Percentiles rank a stretch among this genome's conserved stretches.
phyloP scores from a whole-genome alignment of 306 rosid species.

The Luffa aegyptiaca region DNA sequence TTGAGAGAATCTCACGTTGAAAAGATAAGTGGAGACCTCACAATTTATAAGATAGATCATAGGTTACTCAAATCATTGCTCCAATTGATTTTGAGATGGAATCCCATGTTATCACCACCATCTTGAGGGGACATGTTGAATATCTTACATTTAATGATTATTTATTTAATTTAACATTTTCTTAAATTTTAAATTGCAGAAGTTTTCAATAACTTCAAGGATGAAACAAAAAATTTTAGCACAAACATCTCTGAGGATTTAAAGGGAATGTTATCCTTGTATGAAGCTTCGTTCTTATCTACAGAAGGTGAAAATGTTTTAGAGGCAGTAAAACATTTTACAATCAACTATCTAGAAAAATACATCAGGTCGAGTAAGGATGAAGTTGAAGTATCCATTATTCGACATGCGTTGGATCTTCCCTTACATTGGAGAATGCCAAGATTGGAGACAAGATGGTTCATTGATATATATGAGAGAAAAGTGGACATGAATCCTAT shows the following conservation, averaged over 20 bases:
- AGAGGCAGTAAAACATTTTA: slow-evolving; percentile 10
- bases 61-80: no score
- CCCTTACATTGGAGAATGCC: slow-evolving; percentile 16
- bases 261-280: slow-evolving; percentile 9
- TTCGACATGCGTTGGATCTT: slow-evolving; percentile 13
- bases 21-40: no score
- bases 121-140: no score
- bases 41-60: no score
- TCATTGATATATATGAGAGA: slow-evolving; percentile 12
- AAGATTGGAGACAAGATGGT: slow-evolving; percentile 13
- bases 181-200: not conserved
- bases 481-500: not conserved
- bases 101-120: no score
- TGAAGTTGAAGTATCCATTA: not conserved
- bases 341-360: not conserved
- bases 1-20: no score
- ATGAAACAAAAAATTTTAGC: not conserved
- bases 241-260: not conserved
- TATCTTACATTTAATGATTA: no score
- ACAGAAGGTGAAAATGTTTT: not conserved
- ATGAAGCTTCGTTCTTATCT: slow-evolving; percentile 13
- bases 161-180: no score
- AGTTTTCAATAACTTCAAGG: slow-evolving; percentile 2
- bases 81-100: no score
- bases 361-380: not conserved